phyloP scores from a whole-genome alignment of 805 yeast species.

The Candida takata region DNA sequence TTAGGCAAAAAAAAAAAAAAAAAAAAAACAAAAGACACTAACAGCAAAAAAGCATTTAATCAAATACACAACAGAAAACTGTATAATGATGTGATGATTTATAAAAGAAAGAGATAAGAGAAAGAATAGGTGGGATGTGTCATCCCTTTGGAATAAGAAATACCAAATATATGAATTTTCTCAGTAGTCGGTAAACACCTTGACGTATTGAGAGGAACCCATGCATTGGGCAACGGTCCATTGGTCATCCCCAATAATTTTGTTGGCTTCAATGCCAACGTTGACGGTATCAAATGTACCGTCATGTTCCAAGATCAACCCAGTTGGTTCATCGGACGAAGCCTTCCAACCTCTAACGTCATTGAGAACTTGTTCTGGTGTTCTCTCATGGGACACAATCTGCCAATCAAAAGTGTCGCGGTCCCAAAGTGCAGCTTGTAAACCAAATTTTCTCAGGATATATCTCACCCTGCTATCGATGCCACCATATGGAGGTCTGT shows the following conservation, averaged over 20 bases:
- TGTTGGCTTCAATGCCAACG: slow-evolving; percentile 53
- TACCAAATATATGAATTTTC: too few species aligned
- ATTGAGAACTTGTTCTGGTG: slow-evolving; percentile 43
- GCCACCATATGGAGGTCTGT: slow-evolving; percentile 96
- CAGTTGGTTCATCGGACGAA: slow-evolving; percentile 30
- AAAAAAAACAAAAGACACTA: too few species aligned
- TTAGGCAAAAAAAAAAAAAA: too few species aligned
- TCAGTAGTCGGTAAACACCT: slow-evolving; percentile 11
- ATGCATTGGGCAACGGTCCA: slow-evolving; percentile 63
- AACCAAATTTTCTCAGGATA: slow-evolving; percentile 76
- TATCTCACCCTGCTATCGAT: slow-evolving; percentile 79
- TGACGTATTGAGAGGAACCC: slow-evolving; percentile 19
- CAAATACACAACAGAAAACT: too few species aligned
- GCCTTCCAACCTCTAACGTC: slow-evolving; percentile 51
- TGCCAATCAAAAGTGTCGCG: slow-evolving; percentile 90
- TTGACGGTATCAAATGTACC: slow-evolving; percentile 58
- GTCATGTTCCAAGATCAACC: slow-evolving; percentile 86
- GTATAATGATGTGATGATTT: too few species aligned
- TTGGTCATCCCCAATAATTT: slow-evolving; percentile 53
- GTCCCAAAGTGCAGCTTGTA: slow-evolving; percentile 88
- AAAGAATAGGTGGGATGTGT: too few species aligned
- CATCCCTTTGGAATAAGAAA: too few species aligned
- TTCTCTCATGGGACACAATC: slow-evolving; percentile 44
- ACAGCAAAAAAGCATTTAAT: too few species aligned
- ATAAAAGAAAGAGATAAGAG: too few species aligned